Conservation (phyloP, 208 protist genomes). For the Leishmania guyanensis region DNA sequence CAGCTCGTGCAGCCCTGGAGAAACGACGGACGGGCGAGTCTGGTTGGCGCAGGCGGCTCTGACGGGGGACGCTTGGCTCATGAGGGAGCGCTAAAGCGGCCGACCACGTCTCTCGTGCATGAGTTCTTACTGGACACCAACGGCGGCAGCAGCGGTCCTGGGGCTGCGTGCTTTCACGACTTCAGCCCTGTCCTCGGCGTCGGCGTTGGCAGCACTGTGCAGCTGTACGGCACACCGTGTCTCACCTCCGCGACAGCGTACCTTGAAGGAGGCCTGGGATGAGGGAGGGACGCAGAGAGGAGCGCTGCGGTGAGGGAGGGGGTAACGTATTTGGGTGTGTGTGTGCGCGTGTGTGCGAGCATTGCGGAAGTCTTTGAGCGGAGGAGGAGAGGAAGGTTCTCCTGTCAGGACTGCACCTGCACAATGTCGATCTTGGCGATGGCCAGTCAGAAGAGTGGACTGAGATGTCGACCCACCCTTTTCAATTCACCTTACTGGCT, state of each 20-base stretch:
- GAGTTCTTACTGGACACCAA: neutral
- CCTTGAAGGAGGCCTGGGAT: conserved; percentile 14
- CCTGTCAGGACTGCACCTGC: neutral
- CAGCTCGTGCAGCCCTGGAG: conserved; percentile 29
- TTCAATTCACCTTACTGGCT: neutral
- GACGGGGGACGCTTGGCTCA: neutral
- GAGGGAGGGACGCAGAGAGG: neutral
- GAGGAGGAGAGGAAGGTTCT: neutral
- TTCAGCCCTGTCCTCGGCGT: conserved; percentile 42
- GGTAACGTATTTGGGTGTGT: neutral
- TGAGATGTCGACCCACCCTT: neutral
- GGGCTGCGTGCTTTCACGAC: conserved; percentile 39
- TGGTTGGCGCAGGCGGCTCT: neutral
- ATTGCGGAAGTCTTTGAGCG: neutral
- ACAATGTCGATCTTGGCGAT: neutral
- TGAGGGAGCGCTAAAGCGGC: neutral
- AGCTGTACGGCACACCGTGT: conserved; percentile 33
- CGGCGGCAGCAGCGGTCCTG: conserved; percentile 14
- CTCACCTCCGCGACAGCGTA: conserved; percentile 16
- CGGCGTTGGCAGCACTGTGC: conserved; percentile 24
- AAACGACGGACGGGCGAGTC: neutral
- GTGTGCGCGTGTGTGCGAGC: neutral
- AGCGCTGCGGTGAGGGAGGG: neutral
- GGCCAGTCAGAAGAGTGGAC: neutral
- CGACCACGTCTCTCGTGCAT: conserved; percentile 1